phyloP scores from a whole-genome alignment of 148 eudicot genomes.

The Vaccinium myrtillus region DNA sequence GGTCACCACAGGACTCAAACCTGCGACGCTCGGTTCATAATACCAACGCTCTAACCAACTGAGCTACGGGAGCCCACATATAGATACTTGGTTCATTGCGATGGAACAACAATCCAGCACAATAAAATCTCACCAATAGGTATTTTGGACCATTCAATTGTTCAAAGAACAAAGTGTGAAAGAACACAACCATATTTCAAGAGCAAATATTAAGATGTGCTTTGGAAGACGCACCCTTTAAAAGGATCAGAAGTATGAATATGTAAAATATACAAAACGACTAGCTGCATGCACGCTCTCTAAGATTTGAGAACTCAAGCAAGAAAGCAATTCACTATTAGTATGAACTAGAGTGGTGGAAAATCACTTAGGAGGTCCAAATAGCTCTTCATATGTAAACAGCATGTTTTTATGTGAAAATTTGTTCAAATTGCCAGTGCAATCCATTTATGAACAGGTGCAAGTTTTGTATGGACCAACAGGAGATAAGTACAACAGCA shows the following conservation, averaged over 20 bases:
- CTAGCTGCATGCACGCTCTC: neutral
- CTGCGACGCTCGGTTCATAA: neutral
- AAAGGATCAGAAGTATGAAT: neutral
- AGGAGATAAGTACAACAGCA: neutral
- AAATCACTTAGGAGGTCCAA: neutral
- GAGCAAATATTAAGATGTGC: neutral
- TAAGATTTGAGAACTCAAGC: neutral
- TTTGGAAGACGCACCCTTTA: neutral
- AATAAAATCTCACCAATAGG: neutral
- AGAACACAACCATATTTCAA: neutral
- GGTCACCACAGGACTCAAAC: neutral
- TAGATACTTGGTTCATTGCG: neutral
- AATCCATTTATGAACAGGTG: neutral
- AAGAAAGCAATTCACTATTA: constrained; percentile 4
- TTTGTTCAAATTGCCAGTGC: neutral
- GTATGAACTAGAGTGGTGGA: neutral
- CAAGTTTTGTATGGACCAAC: neutral
- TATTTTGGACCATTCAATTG: neutral
- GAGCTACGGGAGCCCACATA: constrained; percentile 2
- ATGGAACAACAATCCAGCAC: neutral
- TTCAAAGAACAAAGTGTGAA: neutral
- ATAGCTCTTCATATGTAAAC: neutral
- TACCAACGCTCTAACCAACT: constrained; percentile 3
- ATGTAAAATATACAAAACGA: neutral
- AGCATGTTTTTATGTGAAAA: neutral